Conservation (phyloP, 306 rosid genomes). For the Spatholobus suberectus region DNA sequence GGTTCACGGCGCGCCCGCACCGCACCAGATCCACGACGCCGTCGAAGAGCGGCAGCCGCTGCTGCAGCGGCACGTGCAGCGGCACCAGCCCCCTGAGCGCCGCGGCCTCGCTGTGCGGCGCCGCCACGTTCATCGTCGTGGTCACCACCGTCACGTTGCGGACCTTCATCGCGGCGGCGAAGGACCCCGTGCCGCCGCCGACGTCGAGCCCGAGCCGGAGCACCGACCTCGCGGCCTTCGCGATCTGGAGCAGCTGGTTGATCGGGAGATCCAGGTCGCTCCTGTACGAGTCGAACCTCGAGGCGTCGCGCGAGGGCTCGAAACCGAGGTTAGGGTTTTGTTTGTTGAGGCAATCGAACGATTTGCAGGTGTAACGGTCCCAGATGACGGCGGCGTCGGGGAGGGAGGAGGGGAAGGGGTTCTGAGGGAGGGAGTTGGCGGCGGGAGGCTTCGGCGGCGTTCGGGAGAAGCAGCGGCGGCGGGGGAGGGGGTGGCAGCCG, state of each 20-base stretch:
- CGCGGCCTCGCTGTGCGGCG: constrained; percentile 81
- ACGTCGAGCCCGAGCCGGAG: constrained; percentile 83
- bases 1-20: constrained; percentile 89
- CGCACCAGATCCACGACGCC: constrained; percentile 90
- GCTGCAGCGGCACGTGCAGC: constrained; percentile 91
- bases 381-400: constrained; percentile 69
- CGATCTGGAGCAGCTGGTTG: constrained; percentile 75
- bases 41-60: constrained; percentile 83
- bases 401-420: constrained; percentile 65
- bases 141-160: constrained; percentile 81
- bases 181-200: constrained; percentile 90
- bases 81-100: constrained; percentile 89
- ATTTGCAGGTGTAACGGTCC: constrained; percentile 75
- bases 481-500: constrained; percentile 98
- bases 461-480: constrained; percentile 85
- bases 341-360: constrained; percentile 69
- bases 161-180: constrained; percentile 84
- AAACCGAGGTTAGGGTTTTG: constrained; percentile 72
- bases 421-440: constrained; percentile 50
- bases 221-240: constrained; percentile 61
- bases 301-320: constrained; percentile 48
- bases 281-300: constrained; percentile 53
- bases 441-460: constrained; percentile 68
- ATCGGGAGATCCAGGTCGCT: constrained; percentile 88
- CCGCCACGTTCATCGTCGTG: constrained; percentile 81